Conservation (phyloP, 2,329 filamentous ascomycete genomes). For the Geoglossum cookeanum region DNA sequence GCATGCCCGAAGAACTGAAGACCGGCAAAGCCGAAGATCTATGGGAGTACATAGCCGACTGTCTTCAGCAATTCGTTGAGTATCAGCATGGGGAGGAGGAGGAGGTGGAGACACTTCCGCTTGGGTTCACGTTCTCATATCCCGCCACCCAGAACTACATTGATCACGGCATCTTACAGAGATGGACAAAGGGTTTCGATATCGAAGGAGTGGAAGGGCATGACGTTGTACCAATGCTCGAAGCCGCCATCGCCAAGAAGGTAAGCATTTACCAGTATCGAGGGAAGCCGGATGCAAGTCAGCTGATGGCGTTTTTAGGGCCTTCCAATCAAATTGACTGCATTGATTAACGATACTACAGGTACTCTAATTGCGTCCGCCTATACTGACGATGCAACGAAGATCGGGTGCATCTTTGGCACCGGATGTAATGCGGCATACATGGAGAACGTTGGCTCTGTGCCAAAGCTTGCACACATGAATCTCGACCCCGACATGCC, state of each 20-base stretch:
- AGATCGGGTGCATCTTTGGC: conserved; percentile 94
- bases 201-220: conserved; percentile 79
- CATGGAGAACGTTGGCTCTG: conserved; percentile 80
- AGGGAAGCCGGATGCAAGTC: conserved; percentile 6
- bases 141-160: conserved; percentile 86
- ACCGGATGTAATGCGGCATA: conserved; percentile 97
- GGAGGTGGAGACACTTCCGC: conserved; percentile 47
- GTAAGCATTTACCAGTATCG: conserved; percentile 23
- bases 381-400: conserved; percentile 87
- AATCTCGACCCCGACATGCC: conserved; percentile 67
- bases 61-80: conserved; percentile 75
- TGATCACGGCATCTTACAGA: conserved; percentile 77
- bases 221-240: conserved; percentile 78
- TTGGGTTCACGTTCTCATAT: conserved; percentile 94
- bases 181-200: conserved; percentile 96
- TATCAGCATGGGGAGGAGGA: conserved; percentile 52
- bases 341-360: conserved; percentile 93
- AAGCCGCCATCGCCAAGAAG: conserved; percentile 52
- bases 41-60: conserved; percentile 91
- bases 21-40: conserved; percentile 67
- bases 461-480: conserved; percentile 85
- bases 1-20: conserved; percentile 84
- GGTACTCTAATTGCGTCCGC: conserved; percentile 91
- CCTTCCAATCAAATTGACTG: conserved; percentile 80
- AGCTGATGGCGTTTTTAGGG: conserved; percentile 30